Base-by-base conservation (phyloP, 768 basidiomycete genomes). In the Daedaleopsis nitida region DNA sequence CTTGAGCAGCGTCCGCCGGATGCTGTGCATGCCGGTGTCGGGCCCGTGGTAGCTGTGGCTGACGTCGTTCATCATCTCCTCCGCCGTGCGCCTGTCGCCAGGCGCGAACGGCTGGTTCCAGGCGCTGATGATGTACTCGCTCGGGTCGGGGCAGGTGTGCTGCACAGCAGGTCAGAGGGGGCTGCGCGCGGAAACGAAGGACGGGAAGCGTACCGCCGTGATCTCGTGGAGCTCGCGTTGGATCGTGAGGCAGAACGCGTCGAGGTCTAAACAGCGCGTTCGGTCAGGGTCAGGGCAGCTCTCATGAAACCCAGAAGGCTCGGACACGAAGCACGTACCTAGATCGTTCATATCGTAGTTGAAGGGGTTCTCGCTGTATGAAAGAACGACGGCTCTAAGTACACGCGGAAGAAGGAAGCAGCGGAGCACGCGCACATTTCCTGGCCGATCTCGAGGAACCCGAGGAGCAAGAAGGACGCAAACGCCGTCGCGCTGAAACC, bases 21-120 rank as follows among this genome's bases (percentile, higher is more conserved):
- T 68, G 50, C 64, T 65, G 56, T 60, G 60, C 64, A 76, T 59
- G 32, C 73, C 70, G 4, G 68, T 67, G 21, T 70, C 68, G 21
- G 51, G 53, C 9, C 64, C 66, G 52, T 72, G n/a, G n/a, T n/a
- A n/a, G n/a, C n/a, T n/a, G n/a, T n/a, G n/a, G n/a, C n/a, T n/a
- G n/a, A n/a, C n/a, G 51, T 72, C 70, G 39, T 59, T 67, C 34
- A 82, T 66, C 54, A 91, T 80, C 57, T 86, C 82, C 37, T 80
- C 72, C 0, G 86, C 88, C 21, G 71, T 81, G 45, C 86, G 82
- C 13, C 78, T 76, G 67, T 90, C 86, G 9, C 78, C 76, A 6
- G 89, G 89, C 8, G 85, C 82, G 75, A 91, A 87, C 0, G 89
- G 89, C 72, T 88, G 84, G 72, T 90, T 91, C 72, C 80, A 76